Percentiles rank a stretch among this genome's conserved stretches.
Conservation (phyloP, 352 stramenopile genomes). For the Pilasporangium apinafurcum region DNA sequence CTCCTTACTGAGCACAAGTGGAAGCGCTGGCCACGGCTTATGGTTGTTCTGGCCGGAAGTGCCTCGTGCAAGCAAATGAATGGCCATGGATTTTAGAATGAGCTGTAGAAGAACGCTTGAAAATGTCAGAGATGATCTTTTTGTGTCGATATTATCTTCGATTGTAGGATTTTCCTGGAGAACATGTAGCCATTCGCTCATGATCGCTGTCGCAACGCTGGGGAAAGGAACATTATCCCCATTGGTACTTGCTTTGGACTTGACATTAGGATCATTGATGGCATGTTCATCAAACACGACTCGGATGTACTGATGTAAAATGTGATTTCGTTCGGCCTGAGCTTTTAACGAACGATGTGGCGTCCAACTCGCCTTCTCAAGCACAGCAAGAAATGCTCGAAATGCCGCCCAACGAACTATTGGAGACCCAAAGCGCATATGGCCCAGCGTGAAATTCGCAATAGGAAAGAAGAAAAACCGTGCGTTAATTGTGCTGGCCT, state of each 20-base stretch:
- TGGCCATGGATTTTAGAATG: constrained; percentile 62
- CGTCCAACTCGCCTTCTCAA: constrained; percentile 58
- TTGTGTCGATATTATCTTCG: constrained; percentile 36
- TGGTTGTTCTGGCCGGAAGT: too few species aligned
- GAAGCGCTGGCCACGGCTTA: too few species aligned
- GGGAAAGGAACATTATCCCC: background rate
- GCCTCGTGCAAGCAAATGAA: constrained; percentile 15
- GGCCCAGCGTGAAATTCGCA: constrained; percentile 36
- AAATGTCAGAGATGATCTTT: constrained; percentile 36
- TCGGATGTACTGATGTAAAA: constrained; percentile 47
- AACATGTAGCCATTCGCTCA: constrained; percentile 48
- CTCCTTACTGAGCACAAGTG: constrained; percentile 5
- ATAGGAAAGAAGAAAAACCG: constrained; percentile 56
- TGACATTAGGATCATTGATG: constrained; percentile 5
- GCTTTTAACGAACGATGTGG: constrained; percentile 25
- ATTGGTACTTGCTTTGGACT: too few species aligned
- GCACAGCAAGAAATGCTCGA: constrained; percentile 32
- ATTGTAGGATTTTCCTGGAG: constrained; percentile 29
- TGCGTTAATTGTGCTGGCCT: constrained; percentile 22
- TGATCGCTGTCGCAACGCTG: constrained; percentile 32
- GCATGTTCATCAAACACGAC: constrained; percentile 50
- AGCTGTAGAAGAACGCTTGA: constrained; percentile 55
- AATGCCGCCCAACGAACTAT: constrained; percentile 51
- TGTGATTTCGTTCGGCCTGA: constrained; percentile 32
- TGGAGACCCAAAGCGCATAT: constrained; percentile 32